Evolutionary conservation across 257 asterid species (phyloP).

Genomic region (Solanum verrucosum): DNA sequence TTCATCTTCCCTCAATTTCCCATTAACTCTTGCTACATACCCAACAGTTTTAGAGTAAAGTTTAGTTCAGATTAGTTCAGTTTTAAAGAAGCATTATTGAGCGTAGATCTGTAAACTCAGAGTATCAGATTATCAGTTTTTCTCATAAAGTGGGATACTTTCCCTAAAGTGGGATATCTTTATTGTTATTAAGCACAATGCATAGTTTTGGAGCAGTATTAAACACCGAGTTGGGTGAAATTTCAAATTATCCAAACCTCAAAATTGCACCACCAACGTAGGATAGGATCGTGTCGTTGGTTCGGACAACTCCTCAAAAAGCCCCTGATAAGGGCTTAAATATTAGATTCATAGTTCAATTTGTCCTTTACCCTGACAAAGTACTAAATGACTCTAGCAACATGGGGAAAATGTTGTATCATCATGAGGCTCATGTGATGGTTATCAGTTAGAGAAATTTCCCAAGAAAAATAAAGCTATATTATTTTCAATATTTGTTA

Average conservation of each 20-base stretch:
- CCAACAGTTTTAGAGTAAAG: background rate
- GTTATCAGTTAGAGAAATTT: background rate
- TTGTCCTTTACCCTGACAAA: no score
- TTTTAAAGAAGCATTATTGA: background rate
- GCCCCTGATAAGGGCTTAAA: background rate
- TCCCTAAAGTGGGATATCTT: no score
- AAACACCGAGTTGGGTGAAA: background rate
- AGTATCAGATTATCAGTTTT: no score
- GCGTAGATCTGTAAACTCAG: no score
- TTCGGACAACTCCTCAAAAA: background rate
- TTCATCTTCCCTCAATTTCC: no score
- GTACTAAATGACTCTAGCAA: background rate
- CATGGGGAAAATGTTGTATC: no score
- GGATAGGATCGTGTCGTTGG: background rate
- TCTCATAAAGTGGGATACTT: no score
- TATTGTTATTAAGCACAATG: no score
- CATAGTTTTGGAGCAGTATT: no score
- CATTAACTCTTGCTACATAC: no score
- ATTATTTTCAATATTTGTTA: no score
- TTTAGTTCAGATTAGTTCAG: background rate
- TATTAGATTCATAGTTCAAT: no score
- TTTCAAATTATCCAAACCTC: background rate
- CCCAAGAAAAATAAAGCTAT: background rate
- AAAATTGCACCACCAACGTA: background rate
- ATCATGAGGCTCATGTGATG: background rate